Percentiles rank a stretch among this genome's conserved stretches.
Evolutionary conservation across 139 green algal species (phyloP).

Genomic region (Chloropicon primus): DNA sequence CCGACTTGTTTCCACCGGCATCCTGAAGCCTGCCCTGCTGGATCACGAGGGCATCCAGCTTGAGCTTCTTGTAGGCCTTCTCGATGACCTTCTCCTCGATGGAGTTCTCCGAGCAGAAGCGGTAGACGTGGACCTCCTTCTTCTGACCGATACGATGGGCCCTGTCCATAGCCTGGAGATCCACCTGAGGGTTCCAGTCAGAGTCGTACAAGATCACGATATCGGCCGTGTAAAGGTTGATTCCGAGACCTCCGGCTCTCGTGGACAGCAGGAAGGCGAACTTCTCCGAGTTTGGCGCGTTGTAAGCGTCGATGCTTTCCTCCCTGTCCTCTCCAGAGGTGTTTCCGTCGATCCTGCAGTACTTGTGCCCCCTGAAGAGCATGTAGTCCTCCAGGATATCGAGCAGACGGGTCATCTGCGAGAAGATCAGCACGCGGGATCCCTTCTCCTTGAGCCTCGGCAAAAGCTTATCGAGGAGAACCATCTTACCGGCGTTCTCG

Average conservation of each 20-base stretch:
- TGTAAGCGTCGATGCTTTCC: slow-evolving; percentile 80
- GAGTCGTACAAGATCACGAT: slow-evolving; percentile 94
- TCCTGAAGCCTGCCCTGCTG: slow-evolving; percentile 94
- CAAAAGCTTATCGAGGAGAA: slow-evolving; percentile 82
- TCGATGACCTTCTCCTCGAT: slow-evolving; percentile 99
- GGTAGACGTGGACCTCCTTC: slow-evolving; percentile 95
- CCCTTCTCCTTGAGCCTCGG: slow-evolving; percentile 58
- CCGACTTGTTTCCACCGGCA: slow-evolving; percentile 6
- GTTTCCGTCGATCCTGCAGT: slow-evolving; percentile 95
- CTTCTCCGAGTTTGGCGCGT: slow-evolving; percentile 66
- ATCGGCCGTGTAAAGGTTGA: slow-evolving; percentile 96
- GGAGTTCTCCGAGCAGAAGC: slow-evolving; percentile 90
- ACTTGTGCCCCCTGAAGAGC: slow-evolving; percentile 60
- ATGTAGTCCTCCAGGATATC: slow-evolving; percentile 96
- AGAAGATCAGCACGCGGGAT: slow-evolving; percentile 84
- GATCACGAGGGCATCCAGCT: slow-evolving; percentile 96
- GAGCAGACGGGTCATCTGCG: slow-evolving; percentile 85
- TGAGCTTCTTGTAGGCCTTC: slow-evolving; percentile 99
- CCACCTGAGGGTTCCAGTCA: slow-evolving; percentile 83
- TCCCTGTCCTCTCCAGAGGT: slow-evolving; percentile 88
- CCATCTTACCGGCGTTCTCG: slow-evolving; percentile 76
- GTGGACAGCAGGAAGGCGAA: slow-evolving; percentile 95
- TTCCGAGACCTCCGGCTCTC: slow-evolving; percentile 83
- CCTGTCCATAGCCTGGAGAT: slow-evolving; percentile 95
- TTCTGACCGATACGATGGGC: slow-evolving; percentile 99